Evolutionary conservation across 2,329 filamentous ascomycete species (phyloP), one percentile per base, ranked within the genome.

Genomic region (Aspergillus sp.): DNA sequence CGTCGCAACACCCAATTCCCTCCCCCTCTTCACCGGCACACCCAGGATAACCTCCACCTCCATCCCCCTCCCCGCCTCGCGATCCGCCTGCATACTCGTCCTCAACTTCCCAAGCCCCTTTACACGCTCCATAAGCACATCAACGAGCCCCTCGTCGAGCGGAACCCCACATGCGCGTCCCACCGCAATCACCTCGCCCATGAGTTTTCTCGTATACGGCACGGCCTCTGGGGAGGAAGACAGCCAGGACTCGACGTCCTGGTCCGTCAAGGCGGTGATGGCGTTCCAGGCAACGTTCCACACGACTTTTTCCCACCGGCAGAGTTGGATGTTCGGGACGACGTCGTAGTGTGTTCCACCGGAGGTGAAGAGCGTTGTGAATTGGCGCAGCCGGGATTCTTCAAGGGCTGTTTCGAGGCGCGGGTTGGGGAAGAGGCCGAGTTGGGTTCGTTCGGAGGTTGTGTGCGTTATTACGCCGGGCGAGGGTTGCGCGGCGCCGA

Each of bases 381-480:
- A 83, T 0, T 66, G 68, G 0, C 80, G 63, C 0, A 86, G 76
- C 0, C 76, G 76, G 1, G 8, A 8, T 6, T 55, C n/a, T 25
- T 63, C 62, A 3, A 49, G 17, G 3, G 67, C 23, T 3, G 74
- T 62, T 52, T 85, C 82, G 0, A 68, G 7, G 0, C 63, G 23
- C 0, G 70, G 25, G 34, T 82, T 84, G 0, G 78, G 73, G 64
- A 81, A 86, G 0, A 86, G 69, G 0, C 85, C 85, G 3, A 87
- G 81, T 59, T 87, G 81, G 70, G 83, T 82, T 63, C 84, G 77
- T 68, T 87, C 85, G 13, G 81, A 81, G 56, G 80, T 81, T 23
- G 76, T 83, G 65, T 87, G 85, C 8, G 73, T 70, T 25, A 86
- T 74, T 3, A 81, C 63, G 0, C 85, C 85, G 0, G 84, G 83